Evolutionary conservation across 1,284 basidiomycete genomes (phyloP), one percentile per base, ranked within the genome.

Genomic region (Sporisorium sorghi): DNA sequence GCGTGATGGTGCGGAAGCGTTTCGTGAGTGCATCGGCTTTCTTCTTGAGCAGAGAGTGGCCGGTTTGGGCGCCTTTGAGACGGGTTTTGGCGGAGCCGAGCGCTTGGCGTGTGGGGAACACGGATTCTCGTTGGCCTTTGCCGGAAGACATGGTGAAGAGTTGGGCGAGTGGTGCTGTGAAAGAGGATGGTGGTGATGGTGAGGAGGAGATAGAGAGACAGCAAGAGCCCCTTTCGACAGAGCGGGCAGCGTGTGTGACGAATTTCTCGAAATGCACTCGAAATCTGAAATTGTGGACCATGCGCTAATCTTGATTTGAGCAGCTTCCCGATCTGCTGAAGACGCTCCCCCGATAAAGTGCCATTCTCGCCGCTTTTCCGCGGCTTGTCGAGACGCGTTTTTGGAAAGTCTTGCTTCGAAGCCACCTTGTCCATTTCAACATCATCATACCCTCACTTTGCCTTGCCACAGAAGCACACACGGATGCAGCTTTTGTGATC

Each of bases 11-110:
- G 66, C 94, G 88, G 87, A 98, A 98, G 76, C 94, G 89, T 49
- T 93, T 95, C 32, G 92, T 95, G 70, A 97, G 87, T 40, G 95
- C 95, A 88, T 98, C 95, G 57, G 94, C 90, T 87, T 98, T 98
- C 89, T 97, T 97, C 48, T 96, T 96, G 42, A 99, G 89, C 17
- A 99, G 87, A 0, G 94, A 97, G 86, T 99, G 96, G 10, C 96
- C 96, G 0, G 94, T 98, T 86, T 98, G 94, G 8, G 97, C 97
- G 28, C 96, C 92, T 86, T 98, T 99, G 70, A 98, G 88, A 47
- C 96, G 90, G 43, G 91, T 87, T 85, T 98, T 98, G 65, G 93
- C 97, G 84, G 93, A 91, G 47, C 94, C 97, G 52, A 99, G 88
- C 54, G 83, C 85, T 82, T 85, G 85, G 12, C 85, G 82, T 35